Evolutionary conservation across 257 asterid species (phyloP).

Genomic region (Solanum tarapatanum): DNA sequence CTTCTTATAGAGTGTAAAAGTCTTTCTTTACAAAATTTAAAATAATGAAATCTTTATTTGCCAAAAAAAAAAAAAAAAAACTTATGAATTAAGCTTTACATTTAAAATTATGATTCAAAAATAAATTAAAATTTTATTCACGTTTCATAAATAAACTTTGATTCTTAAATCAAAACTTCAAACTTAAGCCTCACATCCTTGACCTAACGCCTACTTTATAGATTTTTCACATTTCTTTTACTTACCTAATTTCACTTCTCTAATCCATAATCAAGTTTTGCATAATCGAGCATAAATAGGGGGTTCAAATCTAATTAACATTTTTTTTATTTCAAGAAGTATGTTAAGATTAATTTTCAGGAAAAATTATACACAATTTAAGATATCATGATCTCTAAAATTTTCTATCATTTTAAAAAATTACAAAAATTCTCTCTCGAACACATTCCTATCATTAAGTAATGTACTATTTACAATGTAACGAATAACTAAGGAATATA

Average conservation of each 20-base stretch:
- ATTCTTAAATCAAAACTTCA: not conserved
- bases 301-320: not conserved
- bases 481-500: rapidly evolving
- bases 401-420: no score
- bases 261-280: not conserved
- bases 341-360: not conserved
- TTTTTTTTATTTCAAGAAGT: not conserved
- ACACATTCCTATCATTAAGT: no score
- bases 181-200: not conserved
- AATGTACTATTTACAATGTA: no score
- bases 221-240: not conserved
- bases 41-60: not conserved
- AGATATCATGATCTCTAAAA: no score
- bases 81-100: not conserved
- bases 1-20: not conserved
- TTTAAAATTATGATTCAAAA: not conserved
- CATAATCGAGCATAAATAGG: not conserved
- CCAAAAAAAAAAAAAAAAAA: not conserved
- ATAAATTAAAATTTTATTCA: not conserved
- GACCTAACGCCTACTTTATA: not conserved
- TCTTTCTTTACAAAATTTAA: not conserved
- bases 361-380: not conserved
- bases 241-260: not conserved
- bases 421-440: no score
- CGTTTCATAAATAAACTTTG: not conserved